These are phyloP conservation scores for Aquilaria malaccensis DNA, from an alignment of 345 rosid species.

Conservation along the genomic window DNA sequence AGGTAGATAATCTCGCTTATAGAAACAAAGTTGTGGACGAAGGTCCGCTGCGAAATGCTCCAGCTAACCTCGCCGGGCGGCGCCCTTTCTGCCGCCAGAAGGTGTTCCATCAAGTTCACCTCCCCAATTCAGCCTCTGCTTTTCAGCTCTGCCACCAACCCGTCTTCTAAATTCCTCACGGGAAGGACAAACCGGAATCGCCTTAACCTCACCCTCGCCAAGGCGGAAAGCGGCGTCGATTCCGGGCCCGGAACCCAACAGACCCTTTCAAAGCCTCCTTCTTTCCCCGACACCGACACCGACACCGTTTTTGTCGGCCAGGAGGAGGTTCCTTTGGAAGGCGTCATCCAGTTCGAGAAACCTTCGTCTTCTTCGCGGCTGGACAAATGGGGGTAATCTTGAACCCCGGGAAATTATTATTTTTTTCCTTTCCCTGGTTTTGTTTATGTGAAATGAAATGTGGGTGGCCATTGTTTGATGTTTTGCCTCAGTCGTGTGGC, in stretches of 20 bases:
- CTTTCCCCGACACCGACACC: slow-evolving; percentile 16
- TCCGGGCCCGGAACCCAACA: slow-evolving; percentile 33
- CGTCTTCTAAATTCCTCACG: slow-evolving; percentile 19
- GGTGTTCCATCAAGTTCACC: slow-evolving; percentile 16
- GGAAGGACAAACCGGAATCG: slow-evolving; percentile 11
- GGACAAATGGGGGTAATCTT: slow-evolving; percentile 63
- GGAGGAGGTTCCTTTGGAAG: slow-evolving; percentile 72
- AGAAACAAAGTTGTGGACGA: background rate
- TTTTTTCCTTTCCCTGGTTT: background rate
- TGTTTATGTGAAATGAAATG: too few relatives aligned
- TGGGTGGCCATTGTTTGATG: background rate
- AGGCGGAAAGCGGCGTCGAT: slow-evolving; percentile 52
- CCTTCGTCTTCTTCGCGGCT: slow-evolving; percentile 42
- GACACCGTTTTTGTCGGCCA: slow-evolving; percentile 54
- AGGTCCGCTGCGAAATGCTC: slow-evolving; percentile 27
- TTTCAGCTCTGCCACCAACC: slow-evolving; percentile 17
- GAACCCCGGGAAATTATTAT: background rate
- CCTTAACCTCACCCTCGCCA: slow-evolving; percentile 41
- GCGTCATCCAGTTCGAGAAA: slow-evolving; percentile 88
- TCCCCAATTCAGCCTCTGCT: slow-evolving; percentile 23
- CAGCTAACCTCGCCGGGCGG: slow-evolving; percentile 45
- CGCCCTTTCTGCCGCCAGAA: slow-evolving; percentile 33
- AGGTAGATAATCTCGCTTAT: too few relatives aligned
- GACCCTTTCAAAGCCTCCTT: slow-evolving; percentile 18
- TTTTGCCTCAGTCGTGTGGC: slow-evolving; percentile 51